These are phyloP conservation scores for Suillus sp. DNA, from an alignment of 768 basidiomycete species.

Conservation along the genomic window DNA sequence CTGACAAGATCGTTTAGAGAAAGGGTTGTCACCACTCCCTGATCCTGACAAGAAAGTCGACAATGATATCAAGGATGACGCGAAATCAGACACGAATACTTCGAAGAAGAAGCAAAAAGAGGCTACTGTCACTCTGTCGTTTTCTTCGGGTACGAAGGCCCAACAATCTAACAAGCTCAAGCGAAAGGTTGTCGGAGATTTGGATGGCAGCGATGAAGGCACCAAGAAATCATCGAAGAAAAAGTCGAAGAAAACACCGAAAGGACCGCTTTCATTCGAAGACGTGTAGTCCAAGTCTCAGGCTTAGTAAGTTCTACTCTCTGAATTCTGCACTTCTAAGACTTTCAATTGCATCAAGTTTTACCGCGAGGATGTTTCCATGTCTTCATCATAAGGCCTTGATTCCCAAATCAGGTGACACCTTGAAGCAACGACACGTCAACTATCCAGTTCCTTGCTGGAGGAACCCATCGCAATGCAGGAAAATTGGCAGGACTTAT, in stretches of 20 bases:
- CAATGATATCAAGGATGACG: constrained; percentile 31
- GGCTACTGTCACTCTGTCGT: constrained; percentile 35
- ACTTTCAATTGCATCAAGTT: not conserved
- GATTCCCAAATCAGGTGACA: not conserved
- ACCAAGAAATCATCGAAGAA: constrained; percentile 43
- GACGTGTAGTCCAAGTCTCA: constrained; percentile 22
- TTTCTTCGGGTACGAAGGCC: constrained; percentile 36
- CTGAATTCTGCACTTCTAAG: not conserved
- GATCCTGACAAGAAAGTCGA: constrained; percentile 34
- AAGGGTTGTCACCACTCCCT: constrained; percentile 59
- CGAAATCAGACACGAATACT: constrained; percentile 19
- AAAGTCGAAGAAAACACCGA: constrained; percentile 53
- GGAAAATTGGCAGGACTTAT: not conserved
- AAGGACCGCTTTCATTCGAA: constrained; percentile 41
- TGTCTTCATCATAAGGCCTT: not conserved
- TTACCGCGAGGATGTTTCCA: not conserved
- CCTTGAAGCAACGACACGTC: not conserved
- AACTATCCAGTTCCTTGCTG: not conserved
- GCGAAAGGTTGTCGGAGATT: constrained; percentile 40
- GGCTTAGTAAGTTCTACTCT: not conserved
- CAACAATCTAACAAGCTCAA: constrained; percentile 32
- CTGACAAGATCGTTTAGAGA: constrained; percentile 44
- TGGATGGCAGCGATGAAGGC: constrained; percentile 30
- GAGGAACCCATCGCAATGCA: no score
- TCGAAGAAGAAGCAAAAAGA: constrained; percentile 24